Conservation (phyloP, 2,329 filamentous ascomycete species). For the Thielaviopsis punctulata region DNA sequence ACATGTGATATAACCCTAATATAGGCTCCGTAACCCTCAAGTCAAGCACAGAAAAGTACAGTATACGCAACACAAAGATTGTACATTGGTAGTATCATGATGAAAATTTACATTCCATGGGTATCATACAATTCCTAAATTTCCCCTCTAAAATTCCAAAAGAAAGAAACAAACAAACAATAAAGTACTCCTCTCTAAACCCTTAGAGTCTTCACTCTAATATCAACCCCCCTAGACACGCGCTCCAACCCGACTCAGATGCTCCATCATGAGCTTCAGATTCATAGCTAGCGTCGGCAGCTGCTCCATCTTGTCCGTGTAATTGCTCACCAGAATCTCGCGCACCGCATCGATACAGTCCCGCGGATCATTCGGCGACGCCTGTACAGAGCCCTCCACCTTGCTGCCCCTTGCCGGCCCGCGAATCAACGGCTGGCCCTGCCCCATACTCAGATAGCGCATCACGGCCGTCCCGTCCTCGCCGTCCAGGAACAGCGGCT, state of each 20-base stretch:
- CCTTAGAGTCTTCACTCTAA: not conserved
- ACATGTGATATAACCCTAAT: not conserved
- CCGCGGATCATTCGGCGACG: slow-evolving; percentile 35
- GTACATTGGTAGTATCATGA: not conserved
- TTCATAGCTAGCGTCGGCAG: slow-evolving; percentile 50
- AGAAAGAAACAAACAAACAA: too few species aligned
- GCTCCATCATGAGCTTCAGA: slow-evolving; percentile 43
- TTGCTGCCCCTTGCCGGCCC: slow-evolving; percentile 13
- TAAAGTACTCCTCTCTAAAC: not conserved
- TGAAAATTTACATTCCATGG: not conserved
- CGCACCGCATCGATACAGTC: slow-evolving; percentile 42
- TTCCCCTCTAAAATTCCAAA: too few species aligned
- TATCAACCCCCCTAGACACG: slow-evolving; percentile 1
- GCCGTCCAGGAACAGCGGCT: slow-evolving; percentile 37
- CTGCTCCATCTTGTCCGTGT: slow-evolving; percentile 23
- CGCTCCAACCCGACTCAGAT: slow-evolving; percentile 34
- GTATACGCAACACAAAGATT: not conserved
- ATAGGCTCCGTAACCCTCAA: not conserved
- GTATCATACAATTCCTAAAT: not conserved
- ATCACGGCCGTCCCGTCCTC: slow-evolving; percentile 34
- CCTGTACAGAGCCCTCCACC: slow-evolving; percentile 15
- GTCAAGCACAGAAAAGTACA: not conserved
- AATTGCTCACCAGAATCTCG: slow-evolving; percentile 38
- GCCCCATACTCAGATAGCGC: slow-evolving; percentile 38
- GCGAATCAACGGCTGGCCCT: slow-evolving; percentile 34